Evolutionary conservation across 805 yeast species (phyloP).

Genomic region (Candida tammaniensis): DNA sequence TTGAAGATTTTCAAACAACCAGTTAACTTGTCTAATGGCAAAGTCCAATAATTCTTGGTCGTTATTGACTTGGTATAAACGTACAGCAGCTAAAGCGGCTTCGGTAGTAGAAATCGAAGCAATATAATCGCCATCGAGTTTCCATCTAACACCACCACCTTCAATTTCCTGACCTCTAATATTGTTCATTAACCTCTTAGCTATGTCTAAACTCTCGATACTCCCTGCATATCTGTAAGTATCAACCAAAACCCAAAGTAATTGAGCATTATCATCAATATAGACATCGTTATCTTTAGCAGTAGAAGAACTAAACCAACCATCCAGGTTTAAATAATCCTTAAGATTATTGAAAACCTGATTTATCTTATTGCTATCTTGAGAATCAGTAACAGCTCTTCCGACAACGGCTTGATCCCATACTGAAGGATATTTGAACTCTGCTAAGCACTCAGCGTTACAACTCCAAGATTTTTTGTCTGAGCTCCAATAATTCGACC

Average conservation of each 20-base stretch:
- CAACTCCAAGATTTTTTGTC: conserved; percentile 14
- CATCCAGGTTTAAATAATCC: conserved; percentile 18
- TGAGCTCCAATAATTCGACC: conserved; percentile 20
- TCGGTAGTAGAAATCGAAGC: conserved; percentile 30
- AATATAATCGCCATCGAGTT: conserved; percentile 17
- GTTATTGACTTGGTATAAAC: conserved; percentile 15
- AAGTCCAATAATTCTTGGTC: conserved; percentile 16
- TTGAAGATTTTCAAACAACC: conserved; percentile 9
- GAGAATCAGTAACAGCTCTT: conserved; percentile 15
- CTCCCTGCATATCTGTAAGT: conserved; percentile 18
- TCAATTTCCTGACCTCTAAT: conserved; percentile 26
- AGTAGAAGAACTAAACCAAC: conserved; percentile 23
- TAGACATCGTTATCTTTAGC: conserved; percentile 24
- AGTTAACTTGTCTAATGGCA: conserved; percentile 16
- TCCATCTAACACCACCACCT: conserved; percentile 25
- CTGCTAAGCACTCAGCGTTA: conserved; percentile 15
- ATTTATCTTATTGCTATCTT: conserved; percentile 13
- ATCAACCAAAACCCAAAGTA: conserved; percentile 24
- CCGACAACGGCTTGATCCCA: conserved; percentile 30
- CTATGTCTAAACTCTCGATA: conserved; percentile 15
- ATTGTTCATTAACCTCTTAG: conserved; percentile 3
- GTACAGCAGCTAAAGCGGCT: conserved; percentile 26
- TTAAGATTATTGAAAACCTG: conserved; percentile 13
- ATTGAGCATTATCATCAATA: conserved; percentile 28
- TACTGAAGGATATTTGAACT: conserved; percentile 16